Conservation (phyloP, 2,329 filamentous ascomycete species). For the Penicillium oxalicum region DNA sequence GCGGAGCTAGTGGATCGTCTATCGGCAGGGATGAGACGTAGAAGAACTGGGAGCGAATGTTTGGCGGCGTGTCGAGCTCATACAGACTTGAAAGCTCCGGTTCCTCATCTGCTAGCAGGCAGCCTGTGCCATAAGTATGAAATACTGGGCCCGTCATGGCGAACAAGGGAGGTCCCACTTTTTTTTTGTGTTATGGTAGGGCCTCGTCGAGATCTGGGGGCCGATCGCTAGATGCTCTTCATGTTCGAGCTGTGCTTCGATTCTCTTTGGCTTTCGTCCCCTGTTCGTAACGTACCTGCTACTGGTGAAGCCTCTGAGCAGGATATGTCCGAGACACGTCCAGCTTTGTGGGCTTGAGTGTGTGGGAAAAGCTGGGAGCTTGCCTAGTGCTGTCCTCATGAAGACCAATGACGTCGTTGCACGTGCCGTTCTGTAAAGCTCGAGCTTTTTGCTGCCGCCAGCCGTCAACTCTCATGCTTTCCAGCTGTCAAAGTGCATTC, state of each 20-base stretch:
- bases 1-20: conserved; percentile 77
- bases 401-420: conserved; percentile 32
- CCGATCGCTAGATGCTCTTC: conserved; percentile 6
- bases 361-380: conserved; percentile 4
- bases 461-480: no score
- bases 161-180: conserved; percentile 11
- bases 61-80: conserved; percentile 48
- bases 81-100: conserved; percentile 29
- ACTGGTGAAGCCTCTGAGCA: no score
- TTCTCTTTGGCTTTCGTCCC: not conserved
- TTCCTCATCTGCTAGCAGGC: conserved; percentile 42
- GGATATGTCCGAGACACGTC: not conserved
- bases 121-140: conserved; percentile 58
- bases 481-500: no score
- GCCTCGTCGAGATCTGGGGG: conserved; percentile 10
- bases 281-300: no score
- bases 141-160: conserved; percentile 35
- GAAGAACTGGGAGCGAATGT: conserved; percentile 68
- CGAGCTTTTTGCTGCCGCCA: no score
- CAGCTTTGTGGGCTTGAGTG: not conserved
- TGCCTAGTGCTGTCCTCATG: conserved; percentile 9
- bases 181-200: conserved; percentile 9
- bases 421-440: conserved; percentile 22
- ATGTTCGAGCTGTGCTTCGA: conserved; percentile 9
- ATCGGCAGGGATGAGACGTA: conserved; percentile 77